These are phyloP conservation scores for Diplodia intermedia DNA, from an alignment of 2,329 filamentous ascomycete species.

Conservation along the genomic window DNA sequence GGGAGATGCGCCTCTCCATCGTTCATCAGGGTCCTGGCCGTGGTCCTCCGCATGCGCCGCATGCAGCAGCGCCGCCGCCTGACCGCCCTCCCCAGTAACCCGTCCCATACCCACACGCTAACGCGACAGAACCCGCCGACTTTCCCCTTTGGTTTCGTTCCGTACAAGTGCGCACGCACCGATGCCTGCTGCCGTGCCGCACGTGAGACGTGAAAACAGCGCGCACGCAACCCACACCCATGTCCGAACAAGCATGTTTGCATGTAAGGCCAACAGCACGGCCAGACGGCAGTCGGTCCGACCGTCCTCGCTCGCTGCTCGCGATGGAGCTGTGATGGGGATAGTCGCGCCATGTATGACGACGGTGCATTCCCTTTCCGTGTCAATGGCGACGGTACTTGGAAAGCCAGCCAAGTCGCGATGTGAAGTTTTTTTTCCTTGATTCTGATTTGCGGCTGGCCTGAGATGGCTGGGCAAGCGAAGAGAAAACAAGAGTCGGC, in stretches of 20 bases:
- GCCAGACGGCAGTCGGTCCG: conserved; percentile 16
- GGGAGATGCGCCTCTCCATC: conserved; percentile 5
- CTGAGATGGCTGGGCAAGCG: conserved; percentile 3
- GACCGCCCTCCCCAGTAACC: conserved; percentile 8
- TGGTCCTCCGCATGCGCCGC: conserved; percentile 8
- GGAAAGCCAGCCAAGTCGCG: background rate
- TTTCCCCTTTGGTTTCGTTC: conserved; percentile 7
- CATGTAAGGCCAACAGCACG: conserved; percentile 25
- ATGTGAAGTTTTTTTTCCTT: background rate
- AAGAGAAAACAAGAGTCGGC: conserved; percentile 13
- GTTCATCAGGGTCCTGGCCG: conserved; percentile 19
- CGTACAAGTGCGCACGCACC: conserved; percentile 5
- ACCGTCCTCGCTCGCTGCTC: conserved; percentile 1
- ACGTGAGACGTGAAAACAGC: conserved; percentile 18
- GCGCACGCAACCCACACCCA: conserved; percentile 5
- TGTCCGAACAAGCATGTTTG: conserved; percentile 12
- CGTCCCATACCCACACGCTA: background rate
- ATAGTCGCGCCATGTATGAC: conserved; percentile 22
- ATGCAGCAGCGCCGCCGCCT: background rate
- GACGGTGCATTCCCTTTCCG: background rate
- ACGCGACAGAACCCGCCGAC: background rate
- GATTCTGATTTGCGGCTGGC: conserved; percentile 22
- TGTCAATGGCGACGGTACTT: background rate
- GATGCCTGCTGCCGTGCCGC: background rate
- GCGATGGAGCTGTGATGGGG: conserved; percentile 6